These are phyloP conservation scores for Corymbia citriodora DNA, from an alignment of 441 rosid species.

Conservation along the genomic window DNA sequence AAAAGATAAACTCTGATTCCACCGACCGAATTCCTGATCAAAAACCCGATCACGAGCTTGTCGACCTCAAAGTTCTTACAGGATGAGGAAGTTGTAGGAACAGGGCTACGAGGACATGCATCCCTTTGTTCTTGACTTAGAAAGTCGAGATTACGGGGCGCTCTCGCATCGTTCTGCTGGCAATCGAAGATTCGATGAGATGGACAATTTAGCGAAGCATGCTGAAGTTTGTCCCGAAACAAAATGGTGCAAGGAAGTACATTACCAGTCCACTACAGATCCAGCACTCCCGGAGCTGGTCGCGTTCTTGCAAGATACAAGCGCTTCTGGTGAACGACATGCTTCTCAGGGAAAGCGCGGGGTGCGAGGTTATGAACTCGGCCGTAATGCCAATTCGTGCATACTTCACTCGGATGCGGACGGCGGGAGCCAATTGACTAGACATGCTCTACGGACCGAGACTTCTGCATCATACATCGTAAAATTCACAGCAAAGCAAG, in stretches of 20 bases:
- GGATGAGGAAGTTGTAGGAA: neutral
- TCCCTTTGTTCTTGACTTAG: neutral
- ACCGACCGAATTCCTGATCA: neutral
- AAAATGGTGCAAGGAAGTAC: constrained; percentile 2
- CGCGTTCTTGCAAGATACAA: constrained; percentile 19
- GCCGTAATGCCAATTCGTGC: neutral
- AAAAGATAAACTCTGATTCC: neutral
- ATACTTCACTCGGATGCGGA: neutral
- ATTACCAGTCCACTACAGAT: neutral
- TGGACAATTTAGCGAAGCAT: neutral
- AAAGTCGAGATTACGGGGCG: neutral
- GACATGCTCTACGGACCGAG: neutral
- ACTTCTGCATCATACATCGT: constrained; percentile 1
- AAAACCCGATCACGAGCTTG: neutral
- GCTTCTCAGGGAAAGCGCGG: neutral
- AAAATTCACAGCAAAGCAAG: neutral
- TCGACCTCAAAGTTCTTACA: neutral
- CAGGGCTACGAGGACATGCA: neutral
- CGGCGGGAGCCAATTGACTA: neutral
- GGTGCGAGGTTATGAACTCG: neutral
- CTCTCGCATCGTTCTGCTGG: neutral
- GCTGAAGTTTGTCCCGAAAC: neutral
- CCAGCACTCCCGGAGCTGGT: constrained; percentile 22
- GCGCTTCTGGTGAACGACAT: constrained; percentile 11
- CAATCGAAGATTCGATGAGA: neutral